Evolutionary conservation across 2,329 filamentous ascomycete species (phyloP).

Genomic region (Sporothrix curviconia): DNA sequence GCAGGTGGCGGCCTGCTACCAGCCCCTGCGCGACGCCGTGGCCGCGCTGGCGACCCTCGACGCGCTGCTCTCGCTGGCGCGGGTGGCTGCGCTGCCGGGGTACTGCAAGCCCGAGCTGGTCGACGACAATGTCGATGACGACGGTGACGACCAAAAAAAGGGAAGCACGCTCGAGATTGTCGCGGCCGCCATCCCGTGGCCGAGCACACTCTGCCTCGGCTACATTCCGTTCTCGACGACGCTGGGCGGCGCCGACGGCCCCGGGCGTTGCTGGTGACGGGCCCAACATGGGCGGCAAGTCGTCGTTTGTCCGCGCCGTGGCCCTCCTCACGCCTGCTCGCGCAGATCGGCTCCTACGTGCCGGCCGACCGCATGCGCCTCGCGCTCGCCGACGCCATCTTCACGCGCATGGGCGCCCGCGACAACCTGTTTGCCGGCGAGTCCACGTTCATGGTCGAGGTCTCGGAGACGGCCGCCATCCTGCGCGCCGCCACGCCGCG

Average conservation of each 20-base stretch:
- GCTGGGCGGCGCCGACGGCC: slow-evolving; percentile 53
- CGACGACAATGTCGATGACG: slow-evolving; percentile 35
- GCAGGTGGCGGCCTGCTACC: slow-evolving; percentile 76
- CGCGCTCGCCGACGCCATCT: slow-evolving; percentile 82
- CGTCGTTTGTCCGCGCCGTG: slow-evolving; percentile 89
- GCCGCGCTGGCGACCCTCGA: slow-evolving; percentile 81
- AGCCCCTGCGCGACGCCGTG: slow-evolving; percentile 81
- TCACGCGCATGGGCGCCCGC: slow-evolving; percentile 91
- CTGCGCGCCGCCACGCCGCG: slow-evolving; percentile 80
- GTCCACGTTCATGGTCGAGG: slow-evolving; percentile 96
- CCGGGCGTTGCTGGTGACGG: slow-evolving; percentile 76
- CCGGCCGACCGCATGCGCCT: slow-evolving; percentile 68
- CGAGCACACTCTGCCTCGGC: slow-evolving; percentile 72
- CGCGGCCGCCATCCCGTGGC: slow-evolving; percentile 89
- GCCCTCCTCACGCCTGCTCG: slow-evolving; percentile 89
- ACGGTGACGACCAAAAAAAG: slow-evolving; percentile 26
- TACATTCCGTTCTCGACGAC: slow-evolving; percentile 88
- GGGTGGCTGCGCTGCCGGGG: slow-evolving; percentile 76
- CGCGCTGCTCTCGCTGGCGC: slow-evolving; percentile 79
- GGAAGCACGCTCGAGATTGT: slow-evolving; percentile 64
- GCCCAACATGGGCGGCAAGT: slow-evolving; percentile 99
- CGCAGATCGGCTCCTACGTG: slow-evolving; percentile 90
- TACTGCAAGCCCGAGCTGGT: slow-evolving; percentile 72
- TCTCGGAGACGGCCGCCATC: slow-evolving; percentile 86
- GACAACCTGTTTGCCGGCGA: slow-evolving; percentile 96